Conservation (phyloP, 202 grass and related monocot genomes). For the Bolboschoenoplectus hybrid region DNA sequence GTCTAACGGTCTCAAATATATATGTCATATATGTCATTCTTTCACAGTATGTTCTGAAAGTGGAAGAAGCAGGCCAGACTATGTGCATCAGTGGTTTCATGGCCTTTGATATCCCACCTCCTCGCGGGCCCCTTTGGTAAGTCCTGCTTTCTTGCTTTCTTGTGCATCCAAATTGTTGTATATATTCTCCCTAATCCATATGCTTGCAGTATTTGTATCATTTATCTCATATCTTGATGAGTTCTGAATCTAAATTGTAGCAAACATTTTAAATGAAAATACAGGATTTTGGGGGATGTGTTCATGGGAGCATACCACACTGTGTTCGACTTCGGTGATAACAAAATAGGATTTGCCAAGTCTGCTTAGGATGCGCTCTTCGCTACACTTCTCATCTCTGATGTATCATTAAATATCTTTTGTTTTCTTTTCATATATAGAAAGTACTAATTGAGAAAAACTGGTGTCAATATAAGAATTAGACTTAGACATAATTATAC, state of each 20-base stretch:
- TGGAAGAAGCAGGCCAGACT: slow-evolving; percentile 61
- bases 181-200: not conserved
- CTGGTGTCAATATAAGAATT: not conserved
- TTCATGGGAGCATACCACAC: slow-evolving; percentile 99
- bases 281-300: slow-evolving; percentile 97
- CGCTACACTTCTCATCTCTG: not conserved
- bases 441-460: not conserved
- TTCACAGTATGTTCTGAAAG: slow-evolving; percentile 79
- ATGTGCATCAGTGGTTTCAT: slow-evolving; percentile 88
- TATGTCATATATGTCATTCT: not conserved
- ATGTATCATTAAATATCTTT: not conserved
- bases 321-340: slow-evolving; percentile 77
- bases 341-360: slow-evolving; percentile 78
- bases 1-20: not conserved
- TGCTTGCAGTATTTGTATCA: not conserved
- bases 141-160: not conserved
- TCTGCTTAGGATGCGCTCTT: slow-evolving; percentile 45
- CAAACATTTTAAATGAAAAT: slow-evolving; percentile 16
- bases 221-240: not conserved
- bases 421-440: not conserved
- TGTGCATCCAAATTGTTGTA: not conserved
- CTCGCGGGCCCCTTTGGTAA: slow-evolving; percentile 83
- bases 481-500: not conserved
- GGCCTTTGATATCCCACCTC: slow-evolving; percentile 74
- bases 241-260: slow-evolving; percentile 11